A percentile compares a stretch with the other conserved stretches of the same genome.
Conservation (phyloP, 371 early-diverging fungal species). For the Apophysomyces ossiformis region DNA sequence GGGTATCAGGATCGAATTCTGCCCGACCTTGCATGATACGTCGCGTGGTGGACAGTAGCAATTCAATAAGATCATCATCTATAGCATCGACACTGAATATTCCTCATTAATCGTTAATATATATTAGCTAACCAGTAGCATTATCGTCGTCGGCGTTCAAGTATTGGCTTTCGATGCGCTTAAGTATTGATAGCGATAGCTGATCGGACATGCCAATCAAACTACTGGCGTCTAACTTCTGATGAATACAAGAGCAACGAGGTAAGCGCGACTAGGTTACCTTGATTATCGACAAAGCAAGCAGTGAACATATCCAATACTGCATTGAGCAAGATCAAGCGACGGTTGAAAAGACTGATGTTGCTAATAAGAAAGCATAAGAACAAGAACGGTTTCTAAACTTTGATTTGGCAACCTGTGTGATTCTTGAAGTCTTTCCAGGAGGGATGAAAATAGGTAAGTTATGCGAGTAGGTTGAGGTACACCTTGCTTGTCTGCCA, state of each 20-base stretch:
- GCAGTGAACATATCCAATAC: conserved; percentile 32
- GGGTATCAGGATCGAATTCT: conserved; percentile 10
- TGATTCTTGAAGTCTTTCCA: conserved; percentile 20
- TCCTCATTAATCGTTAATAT: background rate
- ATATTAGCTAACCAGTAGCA: conserved; percentile 28
- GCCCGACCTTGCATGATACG: conserved; percentile 20
- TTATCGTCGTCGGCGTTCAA: conserved; percentile 32
- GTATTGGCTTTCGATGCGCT: conserved; percentile 28
- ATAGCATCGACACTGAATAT: background rate
- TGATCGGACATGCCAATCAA: conserved; percentile 14
- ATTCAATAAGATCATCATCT: conserved; percentile 34
- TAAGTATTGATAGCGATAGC: background rate
- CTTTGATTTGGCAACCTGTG: conserved; percentile 13
- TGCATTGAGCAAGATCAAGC: conserved; percentile 29
- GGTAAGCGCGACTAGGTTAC: background rate
- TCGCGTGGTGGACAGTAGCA: conserved; percentile 34
- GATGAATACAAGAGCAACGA: background rate
- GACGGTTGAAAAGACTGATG: conserved; percentile 18
- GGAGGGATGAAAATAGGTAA: conserved; percentile 21
- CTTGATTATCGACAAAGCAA: background rate
- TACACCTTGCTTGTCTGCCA: conserved; percentile 19
- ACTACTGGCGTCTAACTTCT: conserved; percentile 1
- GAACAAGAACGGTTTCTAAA: background rate
- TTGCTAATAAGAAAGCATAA: conserved; percentile 2
- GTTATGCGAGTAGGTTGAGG: conserved; percentile 8